Conservation (phyloP, 2,329 filamentous ascomycete genomes). For the Fusarium sp. region DNA sequence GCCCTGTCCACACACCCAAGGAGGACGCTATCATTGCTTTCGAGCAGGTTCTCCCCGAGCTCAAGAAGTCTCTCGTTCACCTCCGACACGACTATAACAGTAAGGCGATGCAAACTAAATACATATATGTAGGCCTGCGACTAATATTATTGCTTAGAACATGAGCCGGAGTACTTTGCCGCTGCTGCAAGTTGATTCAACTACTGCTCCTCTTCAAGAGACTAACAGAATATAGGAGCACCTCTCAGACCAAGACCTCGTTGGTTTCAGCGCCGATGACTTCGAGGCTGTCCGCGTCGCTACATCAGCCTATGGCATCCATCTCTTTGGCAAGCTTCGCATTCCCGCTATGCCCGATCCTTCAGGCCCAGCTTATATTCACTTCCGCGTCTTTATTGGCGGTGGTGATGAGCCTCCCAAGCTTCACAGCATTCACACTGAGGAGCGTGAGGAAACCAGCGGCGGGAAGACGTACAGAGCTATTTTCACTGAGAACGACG, state of each 20-base stretch:
- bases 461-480: slow-evolving; percentile 95
- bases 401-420: slow-evolving; percentile 83
- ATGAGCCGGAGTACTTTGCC: slow-evolving; percentile 69
- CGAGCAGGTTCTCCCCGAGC: slow-evolving; percentile 62
- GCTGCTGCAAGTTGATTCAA: slow-evolving; percentile 54
- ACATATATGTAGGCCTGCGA: background rate
- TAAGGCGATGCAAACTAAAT: slow-evolving; percentile 41
- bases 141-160: slow-evolving; percentile 55
- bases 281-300: slow-evolving; percentile 94
- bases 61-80: slow-evolving; percentile 65
- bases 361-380: slow-evolving; percentile 77
- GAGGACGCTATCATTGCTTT: slow-evolving; percentile 66
- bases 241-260: slow-evolving; percentile 82
- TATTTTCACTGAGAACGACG: slow-evolving; percentile 91
- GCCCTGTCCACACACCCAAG: slow-evolving; percentile 61
- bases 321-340: slow-evolving; percentile 81
- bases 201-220: background rate
- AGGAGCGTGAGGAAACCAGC: slow-evolving; percentile 93
- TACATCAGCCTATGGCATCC: slow-evolving; percentile 83
- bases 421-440: slow-evolving; percentile 90
- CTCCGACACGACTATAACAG: slow-evolving; percentile 62
- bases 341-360: slow-evolving; percentile 58
- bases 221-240: slow-evolving; percentile 16
- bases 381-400: slow-evolving; percentile 91
- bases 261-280: slow-evolving; percentile 83